Evolutionary conservation across 208 protist genomes (phyloP).

Genomic region (Porcisia hertigi): DNA sequence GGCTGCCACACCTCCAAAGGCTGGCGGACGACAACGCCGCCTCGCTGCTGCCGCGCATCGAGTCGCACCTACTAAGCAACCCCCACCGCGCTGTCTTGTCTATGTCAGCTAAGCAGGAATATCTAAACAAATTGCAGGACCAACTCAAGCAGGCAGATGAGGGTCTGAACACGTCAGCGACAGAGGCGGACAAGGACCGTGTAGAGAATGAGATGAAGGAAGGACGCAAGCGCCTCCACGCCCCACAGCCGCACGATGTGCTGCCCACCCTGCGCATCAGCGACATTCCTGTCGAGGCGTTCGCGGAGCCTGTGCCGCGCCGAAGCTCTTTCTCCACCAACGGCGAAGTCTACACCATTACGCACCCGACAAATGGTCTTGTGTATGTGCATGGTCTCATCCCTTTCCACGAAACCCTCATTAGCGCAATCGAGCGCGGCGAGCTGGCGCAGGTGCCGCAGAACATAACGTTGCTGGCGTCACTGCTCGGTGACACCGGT

Average conservation of each 20-base stretch:
- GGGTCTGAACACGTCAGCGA: conserved; percentile 56
- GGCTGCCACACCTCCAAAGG: conserved; percentile 74
- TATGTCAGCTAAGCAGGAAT: conserved; percentile 70
- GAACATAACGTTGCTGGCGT: conserved; percentile 51
- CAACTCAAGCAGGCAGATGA: conserved; percentile 59
- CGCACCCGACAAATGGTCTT: conserved; percentile 83
- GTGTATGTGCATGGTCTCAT: conserved; percentile 90
- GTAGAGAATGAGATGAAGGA: conserved; percentile 65
- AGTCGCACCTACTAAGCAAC: conserved; percentile 71
- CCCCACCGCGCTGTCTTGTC: conserved; percentile 63
- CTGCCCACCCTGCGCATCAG: conserved; percentile 78
- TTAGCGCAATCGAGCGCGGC: conserved; percentile 30
- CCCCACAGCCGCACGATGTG: conserved; percentile 66
- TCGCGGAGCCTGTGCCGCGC: conserved; percentile 73
- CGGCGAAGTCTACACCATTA: conserved; percentile 53
- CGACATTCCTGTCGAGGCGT: conserved; percentile 78
- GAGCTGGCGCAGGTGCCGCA: conserved; percentile 32
- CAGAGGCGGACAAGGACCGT: conserved; percentile 49
- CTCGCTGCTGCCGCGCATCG: conserved; percentile 70
- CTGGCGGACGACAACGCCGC: conserved; percentile 58
- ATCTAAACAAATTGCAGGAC: conserved; percentile 63
- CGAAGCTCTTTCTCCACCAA: conserved; percentile 18
- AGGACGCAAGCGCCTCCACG: conserved; percentile 66
- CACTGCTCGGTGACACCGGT: conserved; percentile 66
- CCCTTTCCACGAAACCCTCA: conserved; percentile 51